Conservation (phyloP, 164 flowering plant species). For the Dillenia suffruticosa region DNA sequence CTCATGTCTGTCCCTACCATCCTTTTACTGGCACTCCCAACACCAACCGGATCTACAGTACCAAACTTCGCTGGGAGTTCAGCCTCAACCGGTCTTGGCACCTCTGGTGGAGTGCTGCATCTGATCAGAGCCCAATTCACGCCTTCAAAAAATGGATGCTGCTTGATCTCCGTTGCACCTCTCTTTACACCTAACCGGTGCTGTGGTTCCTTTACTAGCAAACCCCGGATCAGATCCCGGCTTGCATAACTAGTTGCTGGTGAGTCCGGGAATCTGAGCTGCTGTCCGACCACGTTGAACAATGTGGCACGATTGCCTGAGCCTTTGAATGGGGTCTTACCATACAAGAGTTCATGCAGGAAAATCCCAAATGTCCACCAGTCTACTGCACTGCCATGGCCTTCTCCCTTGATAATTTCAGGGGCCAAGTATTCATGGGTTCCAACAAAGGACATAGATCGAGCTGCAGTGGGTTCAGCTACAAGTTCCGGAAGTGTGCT, state of each 20-base stretch:
- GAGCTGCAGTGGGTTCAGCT: slow-evolving; percentile 78
- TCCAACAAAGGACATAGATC: slow-evolving; percentile 87
- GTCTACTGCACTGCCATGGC: slow-evolving; percentile 86
- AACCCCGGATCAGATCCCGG: slow-evolving; percentile 61
- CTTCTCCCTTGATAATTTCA: slow-evolving; percentile 76
- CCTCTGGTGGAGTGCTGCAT: slow-evolving; percentile 80
- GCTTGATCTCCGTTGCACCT: slow-evolving; percentile 90
- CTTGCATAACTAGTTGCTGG: slow-evolving; percentile 63
- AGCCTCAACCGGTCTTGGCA: slow-evolving; percentile 55
- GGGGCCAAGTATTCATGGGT: slow-evolving; percentile 78
- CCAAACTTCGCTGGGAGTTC: slow-evolving; percentile 47
- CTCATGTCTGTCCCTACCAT: slow-evolving; percentile 44
- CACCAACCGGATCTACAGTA: slow-evolving; percentile 35
- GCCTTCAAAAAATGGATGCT: slow-evolving; percentile 81
- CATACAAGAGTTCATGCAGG: slow-evolving; percentile 68
- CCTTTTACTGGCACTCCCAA: slow-evolving; percentile 50
- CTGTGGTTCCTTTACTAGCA: slow-evolving; percentile 78
- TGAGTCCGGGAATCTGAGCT: slow-evolving; percentile 62
- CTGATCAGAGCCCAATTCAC: slow-evolving; percentile 83
- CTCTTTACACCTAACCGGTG: slow-evolving; percentile 71
- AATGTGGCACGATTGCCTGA: slow-evolving; percentile 78
- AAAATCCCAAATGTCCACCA: slow-evolving; percentile 93
- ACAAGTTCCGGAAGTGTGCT: slow-evolving; percentile 64
- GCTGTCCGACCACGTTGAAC: slow-evolving; percentile 80
- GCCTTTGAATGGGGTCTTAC: slow-evolving; percentile 81